phyloP scores from a whole-genome alignment of 2,329 filamentous ascomycete genomes.

The Fusarium sambucinum region DNA sequence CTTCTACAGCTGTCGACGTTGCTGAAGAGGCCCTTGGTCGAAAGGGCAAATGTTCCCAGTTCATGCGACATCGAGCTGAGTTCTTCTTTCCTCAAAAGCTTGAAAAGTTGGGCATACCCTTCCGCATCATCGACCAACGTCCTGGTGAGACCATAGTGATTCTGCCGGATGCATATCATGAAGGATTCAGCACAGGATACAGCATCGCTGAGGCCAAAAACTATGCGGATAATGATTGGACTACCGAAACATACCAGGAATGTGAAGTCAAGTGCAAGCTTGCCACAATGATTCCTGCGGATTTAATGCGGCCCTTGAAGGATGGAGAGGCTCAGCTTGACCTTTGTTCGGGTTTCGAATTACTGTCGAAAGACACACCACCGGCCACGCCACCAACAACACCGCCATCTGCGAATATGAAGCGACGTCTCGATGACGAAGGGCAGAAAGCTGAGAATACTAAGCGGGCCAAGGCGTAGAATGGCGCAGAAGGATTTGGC shows the following conservation, averaged over 20 bases:
- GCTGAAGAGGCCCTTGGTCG: conserved; percentile 53
- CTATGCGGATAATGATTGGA: conserved; percentile 55
- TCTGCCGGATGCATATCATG: conserved; percentile 56
- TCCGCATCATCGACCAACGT: conserved; percentile 55
- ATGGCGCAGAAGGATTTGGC: conserved; percentile 8
- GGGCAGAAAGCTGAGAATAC: conserved; percentile 22
- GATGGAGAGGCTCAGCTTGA: conserved; percentile 53
- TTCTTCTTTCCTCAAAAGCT: conserved; percentile 58
- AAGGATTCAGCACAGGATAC: conserved; percentile 58
- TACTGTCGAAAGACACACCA: conserved; percentile 22
- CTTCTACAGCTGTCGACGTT: conserved; percentile 52
- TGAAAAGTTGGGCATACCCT: conserved; percentile 54
- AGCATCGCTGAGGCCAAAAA: conserved; percentile 58
- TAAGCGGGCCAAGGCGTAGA: conserved; percentile 42
- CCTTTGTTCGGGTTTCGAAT: conserved; percentile 48
- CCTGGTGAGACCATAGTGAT: conserved; percentile 57
- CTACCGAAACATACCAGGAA: conserved; percentile 52
- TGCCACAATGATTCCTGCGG: conserved; percentile 53
- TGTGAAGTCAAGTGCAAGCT: conserved; percentile 52
- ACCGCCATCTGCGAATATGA: conserved; percentile 22
- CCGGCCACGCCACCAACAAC: conserved; percentile 11
- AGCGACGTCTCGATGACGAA: conserved; percentile 31
- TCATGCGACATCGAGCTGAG: conserved; percentile 57
- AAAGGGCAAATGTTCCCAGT: conserved; percentile 53
- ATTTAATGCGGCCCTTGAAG: conserved; percentile 49